Base-by-base conservation (phyloP, 805 yeast genomes). In the Myxozyma vanderwaltii region DNA sequence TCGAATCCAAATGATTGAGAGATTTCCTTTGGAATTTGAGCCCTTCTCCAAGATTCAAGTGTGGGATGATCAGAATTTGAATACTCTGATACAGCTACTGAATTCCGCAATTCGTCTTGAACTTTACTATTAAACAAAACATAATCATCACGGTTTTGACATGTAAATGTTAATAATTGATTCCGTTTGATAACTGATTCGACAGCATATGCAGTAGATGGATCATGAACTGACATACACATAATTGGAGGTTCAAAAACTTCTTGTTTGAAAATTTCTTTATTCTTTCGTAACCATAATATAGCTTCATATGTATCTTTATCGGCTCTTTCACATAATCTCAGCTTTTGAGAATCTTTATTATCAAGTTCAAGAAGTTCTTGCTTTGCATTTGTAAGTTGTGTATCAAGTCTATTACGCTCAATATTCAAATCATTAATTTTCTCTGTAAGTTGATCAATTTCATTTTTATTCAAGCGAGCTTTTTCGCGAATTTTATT, bases 211-310 rank as follows among this genome's bases (percentile, higher is more conserved):
- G 88, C 85, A 66, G 79, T 80, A 8, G 70, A 65, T 8, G 73
- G 70, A 58, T 84, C 81, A 1, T 76, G 77, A 0, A 86, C 81
- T 3, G 81, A 77, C 23, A 92, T 77, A 0, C 87, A 78, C 27
- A 90, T 75, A 7, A 86, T 72, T 0, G 97, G 91, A 0, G 96
- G 95, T 68, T 88, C 95, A 58, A 77, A 82, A 54, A 88, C 82
- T 12, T 72, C 70, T 0, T 73, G 73, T 48, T 72, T 68, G 51
- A 84, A 76, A 4, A 70, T 69, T 1, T 68, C 67, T 26, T 72
- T 69, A 21, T 75, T 65, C 13, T 74, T 63, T 48, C 86, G 76
- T 44, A 86, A 69, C 15, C 74, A 67, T 27, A 69, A 57, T 1
- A 84, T 76, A 7, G 82, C 80, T 17, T 72, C 75, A 40, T 70